Evolutionary conservation across 345 rosid genomes (phyloP).

Genomic region (Aurinia saxatilis): DNA sequence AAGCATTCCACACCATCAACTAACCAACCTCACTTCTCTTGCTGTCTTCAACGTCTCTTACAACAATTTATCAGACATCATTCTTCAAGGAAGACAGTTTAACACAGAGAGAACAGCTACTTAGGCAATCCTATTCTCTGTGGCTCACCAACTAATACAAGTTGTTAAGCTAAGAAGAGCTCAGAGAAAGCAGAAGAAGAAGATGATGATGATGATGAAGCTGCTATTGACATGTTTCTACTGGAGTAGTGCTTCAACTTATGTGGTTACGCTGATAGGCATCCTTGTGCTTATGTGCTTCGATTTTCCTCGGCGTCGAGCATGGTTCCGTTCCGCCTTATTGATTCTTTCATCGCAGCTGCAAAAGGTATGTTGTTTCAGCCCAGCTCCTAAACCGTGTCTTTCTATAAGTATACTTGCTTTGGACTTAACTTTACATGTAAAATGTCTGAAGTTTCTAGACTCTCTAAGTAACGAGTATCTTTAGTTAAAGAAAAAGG

Average conservation of each 20-base stretch:
- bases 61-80: no score
- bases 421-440: no score
- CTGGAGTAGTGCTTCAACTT: background rate
- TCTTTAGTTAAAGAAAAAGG: no score
- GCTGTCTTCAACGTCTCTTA: no score
- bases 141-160: no score
- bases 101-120: no score
- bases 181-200: background rate
- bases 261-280: background rate
- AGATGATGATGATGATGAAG: no score
- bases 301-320: background rate
- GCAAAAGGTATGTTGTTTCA: background rate
- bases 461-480: no score
- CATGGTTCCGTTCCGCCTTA: background rate
- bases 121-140: no score
- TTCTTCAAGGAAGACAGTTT: no score
- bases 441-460: no score
- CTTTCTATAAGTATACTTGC: no score
- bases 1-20: slow-evolving; percentile 5
- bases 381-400: background rate
- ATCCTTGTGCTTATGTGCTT: background rate
- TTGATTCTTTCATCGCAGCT: background rate
- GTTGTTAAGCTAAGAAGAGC: background rate
- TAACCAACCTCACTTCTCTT: background rate
- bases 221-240: background rate